phyloP scores from a whole-genome alignment of 257 asterid genomes.

The Henckelia pumila region DNA sequence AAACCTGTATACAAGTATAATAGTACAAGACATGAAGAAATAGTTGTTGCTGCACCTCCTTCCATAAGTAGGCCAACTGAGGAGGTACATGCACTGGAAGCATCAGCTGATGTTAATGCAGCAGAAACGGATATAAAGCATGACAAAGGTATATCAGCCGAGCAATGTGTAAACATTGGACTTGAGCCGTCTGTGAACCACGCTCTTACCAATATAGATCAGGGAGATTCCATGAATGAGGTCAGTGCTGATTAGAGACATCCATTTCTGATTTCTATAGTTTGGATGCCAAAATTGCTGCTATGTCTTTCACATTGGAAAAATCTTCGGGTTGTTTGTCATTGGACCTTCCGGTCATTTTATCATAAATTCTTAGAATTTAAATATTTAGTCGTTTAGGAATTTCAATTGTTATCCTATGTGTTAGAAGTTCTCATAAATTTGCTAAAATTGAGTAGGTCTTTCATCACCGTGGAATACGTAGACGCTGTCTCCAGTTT shows the following conservation, averaged over 20 bases:
- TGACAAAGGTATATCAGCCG: constrained; percentile 18
- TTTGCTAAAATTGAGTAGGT: constrained; percentile 41
- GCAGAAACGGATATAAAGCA: constrained; percentile 22
- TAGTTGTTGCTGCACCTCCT: constrained; percentile 25
- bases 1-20: constrained; percentile 9
- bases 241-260: constrained; percentile 32
- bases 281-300: constrained; percentile 19
- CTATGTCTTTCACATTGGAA: constrained; percentile 15
- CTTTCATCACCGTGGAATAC: constrained; percentile 44
- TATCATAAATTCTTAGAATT: background rate
- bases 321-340: constrained; percentile 1
- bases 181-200: constrained; percentile 24
- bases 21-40: constrained; percentile 25
- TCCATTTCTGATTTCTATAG: background rate
- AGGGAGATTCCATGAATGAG: constrained; percentile 29
- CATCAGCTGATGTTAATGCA: constrained; percentile 22
- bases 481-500: constrained; percentile 65
- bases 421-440: constrained; percentile 13
- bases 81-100: constrained; percentile 25
- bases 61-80: constrained; percentile 26
- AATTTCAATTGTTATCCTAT: background rate
- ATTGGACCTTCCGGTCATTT: background rate
- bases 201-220: constrained; percentile 30
- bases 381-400: background rate
- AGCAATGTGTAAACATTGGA: constrained; percentile 25